These are phyloP conservation scores for Talaromyces liani DNA, from an alignment of 495 filamentous ascomycete genomes.

Conservation along the genomic window DNA sequence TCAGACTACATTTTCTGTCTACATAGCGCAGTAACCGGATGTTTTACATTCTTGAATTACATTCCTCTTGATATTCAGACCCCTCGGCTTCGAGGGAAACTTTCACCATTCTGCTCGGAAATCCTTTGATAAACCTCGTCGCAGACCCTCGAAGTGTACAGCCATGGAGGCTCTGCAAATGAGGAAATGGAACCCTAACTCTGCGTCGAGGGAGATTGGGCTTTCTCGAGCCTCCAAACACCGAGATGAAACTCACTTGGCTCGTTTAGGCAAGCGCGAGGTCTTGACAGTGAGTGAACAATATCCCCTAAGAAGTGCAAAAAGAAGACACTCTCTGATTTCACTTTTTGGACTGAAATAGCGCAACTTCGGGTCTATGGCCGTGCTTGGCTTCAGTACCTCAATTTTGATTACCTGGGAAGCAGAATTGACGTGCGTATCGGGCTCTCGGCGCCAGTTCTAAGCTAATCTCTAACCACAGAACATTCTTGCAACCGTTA, in stretches of 20 bases:
- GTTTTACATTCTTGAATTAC: neutral
- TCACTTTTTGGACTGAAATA: conserved; percentile 2
- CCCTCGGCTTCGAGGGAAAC: neutral
- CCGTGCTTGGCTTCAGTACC: conserved; percentile 43
- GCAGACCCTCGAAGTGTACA: neutral
- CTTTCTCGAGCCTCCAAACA: conserved; percentile 14
- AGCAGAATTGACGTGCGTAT: conserved; percentile 27
- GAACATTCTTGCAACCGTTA: conserved; percentile 27
- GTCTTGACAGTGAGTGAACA: conserved; percentile 31
- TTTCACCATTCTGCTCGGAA: neutral
- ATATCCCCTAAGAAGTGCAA: conserved; percentile 8
- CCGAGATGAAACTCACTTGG: conserved; percentile 33
- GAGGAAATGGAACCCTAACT: neutral
- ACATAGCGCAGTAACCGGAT: neutral
- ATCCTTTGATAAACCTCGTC: neutral
- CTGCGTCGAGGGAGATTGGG: conserved; percentile 10
- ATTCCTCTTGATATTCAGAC: neutral
- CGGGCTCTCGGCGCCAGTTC: neutral
- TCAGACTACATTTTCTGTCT: neutral
- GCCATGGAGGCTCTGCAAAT: neutral
- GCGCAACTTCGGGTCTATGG: conserved; percentile 44
- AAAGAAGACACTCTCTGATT: neutral
- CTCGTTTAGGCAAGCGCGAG: conserved; percentile 43
- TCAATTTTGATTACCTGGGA: conserved; percentile 48
- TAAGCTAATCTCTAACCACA: conserved; percentile 8